These are phyloP conservation scores for Symbiodinium pilosum DNA, from an alignment of 73 alveolate genomes.

Conservation along the genomic window DNA sequence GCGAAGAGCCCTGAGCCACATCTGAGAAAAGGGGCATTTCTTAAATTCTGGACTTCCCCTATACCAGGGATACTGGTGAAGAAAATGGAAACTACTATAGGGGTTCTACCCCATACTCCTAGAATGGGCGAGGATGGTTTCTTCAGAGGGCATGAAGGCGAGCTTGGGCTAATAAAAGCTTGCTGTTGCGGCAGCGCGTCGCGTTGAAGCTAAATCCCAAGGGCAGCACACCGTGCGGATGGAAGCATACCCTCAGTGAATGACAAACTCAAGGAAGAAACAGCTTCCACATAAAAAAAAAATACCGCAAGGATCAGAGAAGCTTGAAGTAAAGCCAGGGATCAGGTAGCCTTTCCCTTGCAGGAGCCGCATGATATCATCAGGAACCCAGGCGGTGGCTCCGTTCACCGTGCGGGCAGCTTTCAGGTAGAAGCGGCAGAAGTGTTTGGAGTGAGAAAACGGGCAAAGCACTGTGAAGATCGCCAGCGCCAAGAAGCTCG, in stretches of 20 bases:
- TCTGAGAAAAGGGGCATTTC: too few relatives aligned
- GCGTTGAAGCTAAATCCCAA: constrained; percentile 88
- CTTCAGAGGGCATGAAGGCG: too few relatives aligned
- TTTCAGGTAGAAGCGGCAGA: constrained; percentile 78
- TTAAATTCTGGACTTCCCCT: too few relatives aligned
- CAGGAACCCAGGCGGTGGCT: constrained; percentile 78
- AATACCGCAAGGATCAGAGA: too few relatives aligned
- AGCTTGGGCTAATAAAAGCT: too few relatives aligned
- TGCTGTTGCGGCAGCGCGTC: too few relatives aligned
- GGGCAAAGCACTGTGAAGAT: constrained; percentile 30
- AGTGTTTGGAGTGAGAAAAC: not conserved
- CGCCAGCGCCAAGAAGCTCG: not conserved
- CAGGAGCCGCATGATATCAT: constrained; percentile 17
- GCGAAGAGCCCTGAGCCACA: constrained; percentile 73
- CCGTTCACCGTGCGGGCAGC: constrained; percentile 58
- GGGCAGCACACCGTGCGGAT: constrained; percentile 79
- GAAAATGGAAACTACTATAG: too few relatives aligned
- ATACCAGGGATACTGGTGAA: too few relatives aligned
- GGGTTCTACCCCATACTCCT: too few relatives aligned
- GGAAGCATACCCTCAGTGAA: constrained; percentile 64
- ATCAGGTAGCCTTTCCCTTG: constrained; percentile 32
- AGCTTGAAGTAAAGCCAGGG: not conserved
- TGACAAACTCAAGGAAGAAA: not conserved
- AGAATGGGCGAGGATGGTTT: too few relatives aligned
- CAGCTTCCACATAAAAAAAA: too few relatives aligned